A percentile compares a stretch with the other conserved stretches of the same genome.
These are phyloP conservation scores for Caloboletus inedulis DNA, from an alignment of 1,284 basidiomycete genomes.

Conservation along the genomic window DNA sequence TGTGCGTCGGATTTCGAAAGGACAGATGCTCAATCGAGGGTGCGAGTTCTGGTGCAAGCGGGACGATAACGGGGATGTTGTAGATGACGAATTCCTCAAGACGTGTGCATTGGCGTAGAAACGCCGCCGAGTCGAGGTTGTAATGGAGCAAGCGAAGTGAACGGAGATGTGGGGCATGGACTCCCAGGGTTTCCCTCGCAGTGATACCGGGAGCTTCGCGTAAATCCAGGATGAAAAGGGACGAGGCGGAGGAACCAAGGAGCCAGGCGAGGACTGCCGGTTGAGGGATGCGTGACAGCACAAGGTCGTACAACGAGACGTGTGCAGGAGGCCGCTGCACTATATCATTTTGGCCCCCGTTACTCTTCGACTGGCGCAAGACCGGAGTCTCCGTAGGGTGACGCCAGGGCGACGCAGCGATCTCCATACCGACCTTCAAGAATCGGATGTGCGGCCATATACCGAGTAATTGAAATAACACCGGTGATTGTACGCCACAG, in stretches of 20 bases:
- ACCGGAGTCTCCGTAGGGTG: constrained; percentile 7
- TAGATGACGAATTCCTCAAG: constrained; percentile 43
- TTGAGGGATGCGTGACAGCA: constrained; percentile 36
- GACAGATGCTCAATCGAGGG: constrained; percentile 39
- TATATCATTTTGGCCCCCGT: not conserved
- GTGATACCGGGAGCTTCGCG: constrained; percentile 35
- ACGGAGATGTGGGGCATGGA: constrained; percentile 35
- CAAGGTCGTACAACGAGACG: constrained; percentile 40
- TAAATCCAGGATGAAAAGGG: constrained; percentile 42
- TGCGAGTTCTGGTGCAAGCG: constrained; percentile 34
- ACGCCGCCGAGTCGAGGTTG: constrained; percentile 29
- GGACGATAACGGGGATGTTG: constrained; percentile 36
- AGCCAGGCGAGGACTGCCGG: constrained; percentile 38
- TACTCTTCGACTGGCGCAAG: not conserved
- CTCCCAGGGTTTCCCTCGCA: constrained; percentile 28
- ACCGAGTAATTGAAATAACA: constrained; percentile 43
- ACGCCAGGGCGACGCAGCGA: constrained; percentile 35
- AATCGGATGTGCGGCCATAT: constrained; percentile 41
- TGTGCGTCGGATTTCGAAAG: constrained; percentile 35
- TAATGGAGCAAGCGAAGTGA: constrained; percentile 43
- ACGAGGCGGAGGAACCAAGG: constrained; percentile 33
- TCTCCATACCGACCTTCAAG: constrained; percentile 40
- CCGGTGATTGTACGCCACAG: constrained; percentile 43
- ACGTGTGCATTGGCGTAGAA: constrained; percentile 38
- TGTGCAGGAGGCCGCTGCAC: constrained; percentile 8